Percentiles rank a stretch among this genome's conserved stretches.
Conservation (phyloP, 1,284 basidiomycete species). For the Coriolopsis trogii region DNA sequence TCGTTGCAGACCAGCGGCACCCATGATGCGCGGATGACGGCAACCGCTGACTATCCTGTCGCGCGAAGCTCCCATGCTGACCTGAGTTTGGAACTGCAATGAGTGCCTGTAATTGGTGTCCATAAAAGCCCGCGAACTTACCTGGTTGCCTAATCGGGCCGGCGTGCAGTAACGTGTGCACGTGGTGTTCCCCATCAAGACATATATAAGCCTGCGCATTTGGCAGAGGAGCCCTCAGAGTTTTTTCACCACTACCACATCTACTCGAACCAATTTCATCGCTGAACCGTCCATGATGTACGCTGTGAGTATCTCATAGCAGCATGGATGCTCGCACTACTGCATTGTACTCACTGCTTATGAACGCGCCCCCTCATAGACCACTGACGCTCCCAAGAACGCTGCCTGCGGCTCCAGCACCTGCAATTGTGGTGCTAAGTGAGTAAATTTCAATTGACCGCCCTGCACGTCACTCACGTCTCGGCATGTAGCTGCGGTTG, state of each 20-base stretch:
- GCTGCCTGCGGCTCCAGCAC: slow-evolving; percentile 48
- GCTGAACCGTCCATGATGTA: slow-evolving; percentile 13
- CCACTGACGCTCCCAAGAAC: slow-evolving; percentile 45
- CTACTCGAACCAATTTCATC: slow-evolving; percentile 4
- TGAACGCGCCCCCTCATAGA: slow-evolving; percentile 33
- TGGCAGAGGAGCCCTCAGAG: slow-evolving; percentile 5
- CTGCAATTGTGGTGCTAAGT: slow-evolving; percentile 58
- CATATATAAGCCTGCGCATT: slow-evolving; percentile 15
- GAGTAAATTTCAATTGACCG: slow-evolving; percentile 26
- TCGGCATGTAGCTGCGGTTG: slow-evolving; percentile 51
- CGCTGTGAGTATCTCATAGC: slow-evolving; percentile 14
- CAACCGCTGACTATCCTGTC: no score
- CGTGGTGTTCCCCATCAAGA: slow-evolving; percentile 15
- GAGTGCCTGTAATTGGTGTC: slow-evolving; percentile 11
- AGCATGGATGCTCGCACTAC: no score
- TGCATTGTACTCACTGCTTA: no score
- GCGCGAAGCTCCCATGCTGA: no score
- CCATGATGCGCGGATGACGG: no score
- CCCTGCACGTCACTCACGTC: slow-evolving; percentile 12
- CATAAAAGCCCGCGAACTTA: slow-evolving; percentile 21
- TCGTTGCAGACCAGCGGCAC: no score
- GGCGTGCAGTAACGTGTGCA: slow-evolving; percentile 10
- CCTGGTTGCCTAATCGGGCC: slow-evolving; percentile 13
- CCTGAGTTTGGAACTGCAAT: slow-evolving; percentile 1
- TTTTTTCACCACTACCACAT: slow-evolving; percentile 8